Conservation (phyloP, 169 alveolate species). For the Eimeria acervulina region DNA sequence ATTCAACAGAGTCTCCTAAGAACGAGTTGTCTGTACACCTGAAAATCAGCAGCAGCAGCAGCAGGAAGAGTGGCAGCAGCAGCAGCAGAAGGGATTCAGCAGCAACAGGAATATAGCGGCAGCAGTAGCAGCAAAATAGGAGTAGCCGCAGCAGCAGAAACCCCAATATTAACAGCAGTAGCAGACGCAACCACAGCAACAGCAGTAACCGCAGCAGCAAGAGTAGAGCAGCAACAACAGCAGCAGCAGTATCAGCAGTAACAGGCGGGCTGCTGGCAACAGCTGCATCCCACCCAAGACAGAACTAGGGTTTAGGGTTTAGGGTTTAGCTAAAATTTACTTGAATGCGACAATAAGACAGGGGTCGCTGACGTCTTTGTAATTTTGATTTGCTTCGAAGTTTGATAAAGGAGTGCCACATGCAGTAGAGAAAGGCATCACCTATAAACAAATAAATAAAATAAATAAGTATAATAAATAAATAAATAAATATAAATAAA, state of each 20-base stretch:
- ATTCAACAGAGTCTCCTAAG: slow-evolving; percentile 8
- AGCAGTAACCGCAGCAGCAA: not conserved
- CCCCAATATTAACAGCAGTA: too few relatives aligned
- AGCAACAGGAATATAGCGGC: not conserved
- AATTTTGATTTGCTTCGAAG: slow-evolving; percentile 98
- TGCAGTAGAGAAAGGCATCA: slow-evolving; percentile 99
- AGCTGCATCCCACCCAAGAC: too few relatives aligned
- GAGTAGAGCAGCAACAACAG: not conserved
- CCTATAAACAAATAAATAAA: slow-evolving; percentile 74
- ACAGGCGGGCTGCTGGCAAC: not conserved
- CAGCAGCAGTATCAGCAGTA: not conserved
- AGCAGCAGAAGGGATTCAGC: not conserved
- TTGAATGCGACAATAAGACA: slow-evolving; percentile 97
- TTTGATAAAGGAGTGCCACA: slow-evolving; percentile 98
- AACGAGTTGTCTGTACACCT: slow-evolving; percentile 3
- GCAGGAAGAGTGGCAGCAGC: slow-evolving; percentile 10
- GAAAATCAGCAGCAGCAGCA: too few relatives aligned
- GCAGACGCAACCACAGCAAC: slow-evolving; percentile 8
- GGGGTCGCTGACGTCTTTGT: slow-evolving; percentile 98
- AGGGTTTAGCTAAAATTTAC: not conserved
- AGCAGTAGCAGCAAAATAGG: not conserved
- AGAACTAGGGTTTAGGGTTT: slow-evolving; percentile 6
- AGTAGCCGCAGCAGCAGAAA: not conserved
- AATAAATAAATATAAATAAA: not conserved
- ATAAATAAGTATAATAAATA: too few relatives aligned